These are phyloP conservation scores for Aegilops speltoides DNA, from an alignment of 176 grass and related monocot species.

Conservation along the genomic window DNA sequence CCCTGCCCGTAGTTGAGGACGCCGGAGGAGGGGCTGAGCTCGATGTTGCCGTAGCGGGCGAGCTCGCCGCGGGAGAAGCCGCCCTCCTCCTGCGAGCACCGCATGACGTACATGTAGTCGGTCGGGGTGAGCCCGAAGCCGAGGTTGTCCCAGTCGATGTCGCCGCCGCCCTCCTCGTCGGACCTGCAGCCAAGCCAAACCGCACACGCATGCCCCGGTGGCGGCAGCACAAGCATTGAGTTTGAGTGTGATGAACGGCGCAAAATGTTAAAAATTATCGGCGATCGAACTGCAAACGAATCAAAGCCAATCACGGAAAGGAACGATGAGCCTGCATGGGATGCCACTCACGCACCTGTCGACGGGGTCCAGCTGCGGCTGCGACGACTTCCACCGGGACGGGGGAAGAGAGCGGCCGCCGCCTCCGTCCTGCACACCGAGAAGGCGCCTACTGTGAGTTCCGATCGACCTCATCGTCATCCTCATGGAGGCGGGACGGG, in stretches of 20 bases:
- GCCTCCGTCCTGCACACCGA: slow-evolving; percentile 25
- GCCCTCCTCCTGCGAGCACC: slow-evolving; percentile 35
- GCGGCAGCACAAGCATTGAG: background rate
- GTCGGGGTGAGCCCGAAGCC: slow-evolving; percentile 73
- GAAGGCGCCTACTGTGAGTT: background rate
- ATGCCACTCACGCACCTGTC: slow-evolving; percentile 27
- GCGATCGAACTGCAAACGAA: too few species aligned
- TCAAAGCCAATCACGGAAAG: background rate
- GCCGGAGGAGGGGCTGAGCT: slow-evolving; percentile 87
- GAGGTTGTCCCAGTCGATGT: slow-evolving; percentile 87
- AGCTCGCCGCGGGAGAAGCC: slow-evolving; percentile 64
- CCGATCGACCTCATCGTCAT: background rate
- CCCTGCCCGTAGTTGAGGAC: slow-evolving; percentile 96
- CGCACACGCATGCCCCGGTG: background rate
- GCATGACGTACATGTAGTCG: slow-evolving; percentile 90
- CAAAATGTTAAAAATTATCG: background rate
- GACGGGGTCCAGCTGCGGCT: slow-evolving; percentile 37
- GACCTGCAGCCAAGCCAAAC: slow-evolving; percentile 31
- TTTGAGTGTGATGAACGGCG: background rate
- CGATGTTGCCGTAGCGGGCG: slow-evolving; percentile 78
- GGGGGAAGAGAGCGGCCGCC: slow-evolving; percentile 5
- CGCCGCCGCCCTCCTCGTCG: slow-evolving; percentile 56
- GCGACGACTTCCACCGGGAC: slow-evolving; percentile 35
- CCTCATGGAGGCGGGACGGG: background rate
- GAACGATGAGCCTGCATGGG: background rate